Evolutionary conservation across 345 rosid species (phyloP).

Genomic region (Eucalyptus erythrocorys): DNA sequence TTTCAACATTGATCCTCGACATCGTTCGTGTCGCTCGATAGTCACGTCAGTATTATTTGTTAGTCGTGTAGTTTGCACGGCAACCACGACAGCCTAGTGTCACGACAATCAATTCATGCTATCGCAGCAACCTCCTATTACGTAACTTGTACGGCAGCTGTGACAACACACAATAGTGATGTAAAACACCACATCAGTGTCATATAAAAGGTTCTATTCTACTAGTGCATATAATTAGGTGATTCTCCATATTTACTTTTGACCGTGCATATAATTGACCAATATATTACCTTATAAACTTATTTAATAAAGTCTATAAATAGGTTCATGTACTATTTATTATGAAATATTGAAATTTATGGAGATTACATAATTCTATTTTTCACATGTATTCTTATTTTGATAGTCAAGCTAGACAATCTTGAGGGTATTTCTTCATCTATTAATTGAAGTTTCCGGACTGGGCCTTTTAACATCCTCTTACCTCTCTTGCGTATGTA

Average conservation of each 20-base stretch:
- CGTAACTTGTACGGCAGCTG: neutral
- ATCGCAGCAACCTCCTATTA: neutral
- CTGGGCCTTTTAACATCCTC: neutral
- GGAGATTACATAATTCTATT: neutral
- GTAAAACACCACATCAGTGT: neutral
- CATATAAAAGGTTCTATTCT: neutral
- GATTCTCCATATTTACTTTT: neutral
- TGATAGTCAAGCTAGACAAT: neutral
- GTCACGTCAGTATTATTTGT: neutral
- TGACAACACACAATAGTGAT: neutral
- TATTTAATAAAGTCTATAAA: neutral
- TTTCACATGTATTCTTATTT: neutral
- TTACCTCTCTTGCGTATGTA: fast-evolving
- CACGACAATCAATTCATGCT: neutral
- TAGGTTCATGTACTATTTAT: neutral
- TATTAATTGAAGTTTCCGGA: neutral
- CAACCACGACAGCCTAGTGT: fast-evolving
- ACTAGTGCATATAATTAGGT: neutral
- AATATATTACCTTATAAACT: neutral
- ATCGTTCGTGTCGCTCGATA: neutral
- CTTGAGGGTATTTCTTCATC: neutral
- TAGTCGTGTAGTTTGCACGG: neutral
- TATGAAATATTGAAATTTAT: neutral
- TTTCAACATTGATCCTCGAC: neutral
- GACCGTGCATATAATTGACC: neutral